Evolutionary conservation across 495 filamentous ascomycete genomes (phyloP), one percentile per base, ranked within the genome.

Genomic region (Aspergillus cristatus): DNA sequence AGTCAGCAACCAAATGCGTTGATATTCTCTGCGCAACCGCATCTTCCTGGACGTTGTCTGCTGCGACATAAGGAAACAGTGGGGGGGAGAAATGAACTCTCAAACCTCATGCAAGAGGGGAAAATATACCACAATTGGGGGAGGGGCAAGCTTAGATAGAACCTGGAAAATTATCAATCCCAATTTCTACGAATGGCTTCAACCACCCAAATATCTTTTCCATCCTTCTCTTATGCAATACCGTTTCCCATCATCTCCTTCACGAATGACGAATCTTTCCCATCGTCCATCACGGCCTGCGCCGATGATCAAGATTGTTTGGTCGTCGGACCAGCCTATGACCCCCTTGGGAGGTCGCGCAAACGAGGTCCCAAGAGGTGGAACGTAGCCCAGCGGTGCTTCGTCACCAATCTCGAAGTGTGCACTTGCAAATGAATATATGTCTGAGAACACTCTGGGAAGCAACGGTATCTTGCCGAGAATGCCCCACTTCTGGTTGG

Each of bases 401-500:
- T 88, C 84, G 14, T 88, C 81, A 8, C 82, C 86, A 7, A 83
- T 79, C 46, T 87, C 82, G 48, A 94, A 93, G 36, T 79, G 75
- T 2, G 73, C 67, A 18, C 74, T 81, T 20, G 81, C 70, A 48
- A 84, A 81, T 1, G 83, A 88, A 53, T 93, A 90, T n/a, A 78
- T 65, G 43, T 95, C 88, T 0, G 82, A 86, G 48, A 95, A 88
- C 5, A 86, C 55, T 14, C 80, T 73, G 12, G 88, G 88, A 32
- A 90, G 72, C 38, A 89, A 57, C 1, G 88, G 86, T 24, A 94
- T 70, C 49, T 75, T 84, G 34, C 81, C 75, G 12, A 94, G 59
- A 33, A 90, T 65, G 2, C 85, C 85, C 84, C 83, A 89, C 64
- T 88, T 89, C 22, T 79, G 75, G 34, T 65, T 76, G 6, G 62